phyloP scores from a whole-genome alignment of 176 grass and related monocot genomes.

The Hordeum vulgare region DNA sequence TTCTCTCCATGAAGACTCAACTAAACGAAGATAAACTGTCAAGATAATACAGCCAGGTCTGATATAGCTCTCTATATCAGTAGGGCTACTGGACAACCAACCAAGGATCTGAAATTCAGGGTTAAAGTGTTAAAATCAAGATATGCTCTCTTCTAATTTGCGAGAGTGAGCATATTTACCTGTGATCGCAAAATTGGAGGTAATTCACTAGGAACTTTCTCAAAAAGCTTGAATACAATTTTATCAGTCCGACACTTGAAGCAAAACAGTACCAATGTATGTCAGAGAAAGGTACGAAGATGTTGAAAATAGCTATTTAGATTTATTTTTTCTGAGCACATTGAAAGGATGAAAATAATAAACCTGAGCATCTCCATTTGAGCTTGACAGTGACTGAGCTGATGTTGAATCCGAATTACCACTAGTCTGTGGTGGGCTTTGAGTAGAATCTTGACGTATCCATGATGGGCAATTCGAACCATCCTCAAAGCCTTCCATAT shows the following conservation, averaged over 20 bases:
- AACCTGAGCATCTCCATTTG: constrained; percentile 91
- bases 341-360: constrained; percentile 19
- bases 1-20: constrained; percentile 76
- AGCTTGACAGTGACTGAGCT: constrained; percentile 79
- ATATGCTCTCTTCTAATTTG: neutral
- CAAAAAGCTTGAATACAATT: constrained; percentile 95
- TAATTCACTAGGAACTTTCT: constrained; percentile 90
- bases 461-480: constrained; percentile 67
- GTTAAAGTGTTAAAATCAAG: constrained; percentile 29
- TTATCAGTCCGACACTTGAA: constrained; percentile 89
- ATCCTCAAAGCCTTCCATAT: constrained; percentile 60
- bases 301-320: neutral
- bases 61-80: constrained; percentile 98
- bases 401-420: constrained; percentile 89
- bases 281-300: neutral
- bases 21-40: constrained; percentile 83
- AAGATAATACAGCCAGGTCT: constrained; percentile 97
- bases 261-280: constrained; percentile 9
- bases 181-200: constrained; percentile 72
- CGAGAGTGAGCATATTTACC: constrained; percentile 40
- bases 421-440: constrained; percentile 75
- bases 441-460: constrained; percentile 54
- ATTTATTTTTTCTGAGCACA: constrained; percentile 1
- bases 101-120: constrained; percentile 76
- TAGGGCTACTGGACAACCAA: constrained; percentile 94